Evolutionary conservation across 2,329 filamentous ascomycete genomes (phyloP), one percentile per base, ranked within the genome.

Genomic region (Cytospora leucostoma): DNA sequence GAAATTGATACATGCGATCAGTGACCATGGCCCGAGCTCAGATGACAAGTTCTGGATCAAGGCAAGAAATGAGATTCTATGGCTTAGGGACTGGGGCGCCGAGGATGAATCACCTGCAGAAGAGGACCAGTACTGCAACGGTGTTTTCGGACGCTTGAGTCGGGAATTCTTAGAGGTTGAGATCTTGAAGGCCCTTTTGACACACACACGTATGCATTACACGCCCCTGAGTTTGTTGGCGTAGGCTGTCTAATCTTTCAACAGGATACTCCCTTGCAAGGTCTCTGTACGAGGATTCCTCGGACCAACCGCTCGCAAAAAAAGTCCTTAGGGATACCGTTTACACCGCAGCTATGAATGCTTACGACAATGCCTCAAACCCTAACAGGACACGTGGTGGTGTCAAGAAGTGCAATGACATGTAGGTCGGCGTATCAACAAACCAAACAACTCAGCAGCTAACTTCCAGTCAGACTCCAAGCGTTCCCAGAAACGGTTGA

Each of bases 351-450:
- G 88, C 88, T 1, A 83, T 93, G 77, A 81, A 84, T 60, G 84
- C 88, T 4, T 95, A 93, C 71, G 91, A 95, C 70, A 91, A 91
- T 71, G 91, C 91, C 3, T 91, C 89, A 27, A 95, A 95, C 70
- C 89, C 90, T 0, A 93, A 94, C 69, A 85, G 86, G 61, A 90
- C 84, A 2, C 82, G 91, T 67, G 91, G 91, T 17, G 89, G 89
- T 0, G 81, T 95, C 70, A 92, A 91, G 75, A 91, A 87, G 73
- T 92, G 90, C 53, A 83, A 89, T 68, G 88, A 92, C 56, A 89
- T 91, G 88, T 90, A 77, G 75, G 85, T 73, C 8, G 33, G 15
- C 6, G 8, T 11, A 6, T 8, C 21, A 54, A 75, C 56, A 32
- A 54, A 12, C 3, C 32, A 12, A 11, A 35, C 11, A 11, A 1